phyloP scores from a whole-genome alignment of 768 basidiomycete species.

The Daedalea quercina region DNA sequence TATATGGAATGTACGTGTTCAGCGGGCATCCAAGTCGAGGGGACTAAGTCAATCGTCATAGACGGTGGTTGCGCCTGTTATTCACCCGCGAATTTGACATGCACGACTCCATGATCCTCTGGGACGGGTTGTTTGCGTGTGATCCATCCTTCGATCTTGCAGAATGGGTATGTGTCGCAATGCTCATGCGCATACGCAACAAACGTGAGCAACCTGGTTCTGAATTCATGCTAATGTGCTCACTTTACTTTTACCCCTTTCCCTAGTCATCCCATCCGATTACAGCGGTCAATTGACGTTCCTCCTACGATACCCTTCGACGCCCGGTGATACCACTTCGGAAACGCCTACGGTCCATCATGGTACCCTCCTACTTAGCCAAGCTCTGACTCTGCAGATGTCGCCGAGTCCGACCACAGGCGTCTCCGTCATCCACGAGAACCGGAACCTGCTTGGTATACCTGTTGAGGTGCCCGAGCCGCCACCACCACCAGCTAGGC shows the following conservation, averaged over 20 bases:
- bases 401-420: conserved; percentile 71
- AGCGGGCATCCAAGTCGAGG: neutral
- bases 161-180: conserved; percentile 86
- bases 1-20: conserved; percentile 82
- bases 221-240: neutral
- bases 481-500: conserved; percentile 29
- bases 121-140: conserved; percentile 93
- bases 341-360: conserved; percentile 38
- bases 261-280: conserved; percentile 76
- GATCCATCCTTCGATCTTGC: conserved; percentile 74
- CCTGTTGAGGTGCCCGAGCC: conserved; percentile 57
- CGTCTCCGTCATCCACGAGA: conserved; percentile 74
- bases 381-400: conserved; percentile 75
- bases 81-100: conserved; percentile 91
- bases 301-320: conserved; percentile 81
- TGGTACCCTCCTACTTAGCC: conserved; percentile 66
- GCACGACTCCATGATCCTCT: conserved; percentile 76
- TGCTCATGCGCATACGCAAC: conserved; percentile 92
- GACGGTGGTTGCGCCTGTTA: conserved; percentile 89
- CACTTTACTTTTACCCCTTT: conserved; percentile 4
- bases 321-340: conserved; percentile 7
- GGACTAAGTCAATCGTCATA: conserved; percentile 24
- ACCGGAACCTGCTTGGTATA: conserved; percentile 70
- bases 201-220: conserved; percentile 46
- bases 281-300: conserved; percentile 81